Evolutionary conservation across 1,284 basidiomycete genomes (phyloP).

Genomic region (Cryptococcus deneoformans): DNA sequence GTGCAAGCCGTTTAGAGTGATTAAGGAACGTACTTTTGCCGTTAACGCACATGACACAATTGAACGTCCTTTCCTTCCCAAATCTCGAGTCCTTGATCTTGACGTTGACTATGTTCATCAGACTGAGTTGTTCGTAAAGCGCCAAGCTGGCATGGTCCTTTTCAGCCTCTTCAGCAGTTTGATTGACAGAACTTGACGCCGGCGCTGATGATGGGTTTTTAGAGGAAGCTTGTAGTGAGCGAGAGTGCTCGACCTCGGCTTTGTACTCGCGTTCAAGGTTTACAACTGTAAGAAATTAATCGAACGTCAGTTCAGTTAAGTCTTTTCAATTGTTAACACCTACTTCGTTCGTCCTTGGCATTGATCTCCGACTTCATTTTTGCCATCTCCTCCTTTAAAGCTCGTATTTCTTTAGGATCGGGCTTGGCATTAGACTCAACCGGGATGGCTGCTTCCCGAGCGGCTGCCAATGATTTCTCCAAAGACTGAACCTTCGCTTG

Average conservation of each 20-base stretch:
- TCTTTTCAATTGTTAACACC: conserved; percentile 5
- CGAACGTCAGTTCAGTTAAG: neutral
- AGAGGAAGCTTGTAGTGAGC: conserved; percentile 25
- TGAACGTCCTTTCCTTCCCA: conserved; percentile 40
- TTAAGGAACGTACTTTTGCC: conserved; percentile 36
- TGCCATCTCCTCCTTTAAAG: conserved; percentile 34
- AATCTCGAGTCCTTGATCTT: conserved; percentile 27
- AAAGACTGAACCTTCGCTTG: conserved; percentile 26
- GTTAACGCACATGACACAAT: conserved; percentile 39
- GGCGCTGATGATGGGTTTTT: conserved; percentile 7
- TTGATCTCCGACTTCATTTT: conserved; percentile 27
- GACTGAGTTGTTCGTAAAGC: conserved; percentile 47
- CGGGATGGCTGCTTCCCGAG: conserved; percentile 5
- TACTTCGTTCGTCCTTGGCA: conserved; percentile 38
- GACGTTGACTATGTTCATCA: conserved; percentile 38
- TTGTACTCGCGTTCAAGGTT: conserved; percentile 38
- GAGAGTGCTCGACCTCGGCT: conserved; percentile 40
- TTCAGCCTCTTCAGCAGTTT: conserved; percentile 27
- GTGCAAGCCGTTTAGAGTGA: neutral
- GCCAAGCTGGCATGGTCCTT: conserved; percentile 35
- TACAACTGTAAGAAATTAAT: neutral
- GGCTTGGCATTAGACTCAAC: conserved; percentile 4
- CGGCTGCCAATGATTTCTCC: conserved; percentile 32
- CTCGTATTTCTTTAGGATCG: conserved; percentile 36
- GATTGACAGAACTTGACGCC: conserved; percentile 7